Base-by-base conservation (phyloP, 2,329 filamentous ascomycete species). In the Epichloe sp. region DNA sequence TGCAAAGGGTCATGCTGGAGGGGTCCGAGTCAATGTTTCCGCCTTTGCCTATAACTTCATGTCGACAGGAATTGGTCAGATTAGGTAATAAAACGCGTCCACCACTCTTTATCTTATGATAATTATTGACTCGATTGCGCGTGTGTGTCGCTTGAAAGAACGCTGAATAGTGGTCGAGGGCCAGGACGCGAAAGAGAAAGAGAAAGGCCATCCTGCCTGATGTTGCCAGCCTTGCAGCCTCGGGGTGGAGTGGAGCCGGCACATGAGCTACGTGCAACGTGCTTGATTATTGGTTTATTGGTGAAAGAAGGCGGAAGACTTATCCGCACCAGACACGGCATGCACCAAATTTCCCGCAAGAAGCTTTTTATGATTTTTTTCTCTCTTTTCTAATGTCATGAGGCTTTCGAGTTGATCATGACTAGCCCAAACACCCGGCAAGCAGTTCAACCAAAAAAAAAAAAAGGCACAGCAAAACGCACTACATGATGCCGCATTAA, bases 1-100 rank as follows among this genome's bases (percentile, higher is more conserved):
- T 69, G 65, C 74, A 77, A 50, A 76, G 53, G 23, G 64, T 54
- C 69, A 71, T 71, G 35, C 50, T 61, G 57, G 23, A 44, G 47
- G 37, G 41, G 34, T 17, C 44, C 51, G 47, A 45, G 44, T 34
- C 19, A 35, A 23, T 5, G 31, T 10, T 37, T 21, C 35, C 35
- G 26, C 26, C 19, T 44, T 35, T 7, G 41, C 31, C 49, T 53
- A 53, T 36, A 49, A 42, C 45, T 46, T 51, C 52, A 53, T 51
- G 23, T 48, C 48, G 52, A 12, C 36, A 21, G 23, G 21, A 44
- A 14, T 10, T 14, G 40, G 17, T 19, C 12, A 4, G 26, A 23
- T 45, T 36, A 35, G 12, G 15, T 23, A 19, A 34, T 11, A 8
- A 36, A 26, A 14, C 14, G 36, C 21, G 14, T 41, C 4, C 4